Evolutionary conservation across 2,329 filamentous ascomycete genomes (phyloP), one percentile per base, ranked within the genome.

Genomic region (Aspergillus neotritici): DNA sequence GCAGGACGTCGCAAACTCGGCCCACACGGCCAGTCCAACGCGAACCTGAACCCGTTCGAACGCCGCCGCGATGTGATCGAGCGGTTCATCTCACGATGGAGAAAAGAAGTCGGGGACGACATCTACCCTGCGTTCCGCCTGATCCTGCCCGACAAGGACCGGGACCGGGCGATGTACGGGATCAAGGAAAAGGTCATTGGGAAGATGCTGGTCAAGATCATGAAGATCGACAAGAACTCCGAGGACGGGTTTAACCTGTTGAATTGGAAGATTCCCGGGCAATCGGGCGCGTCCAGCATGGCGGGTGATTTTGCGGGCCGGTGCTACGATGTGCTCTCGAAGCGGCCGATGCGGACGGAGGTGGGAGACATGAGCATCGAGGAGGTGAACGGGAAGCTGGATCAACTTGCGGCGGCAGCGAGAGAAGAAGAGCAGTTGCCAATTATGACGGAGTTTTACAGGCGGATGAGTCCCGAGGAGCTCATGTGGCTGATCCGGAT

Each of bases 401-500:
- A 98, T 63, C 77, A 78, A 55, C 74, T 98, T 25, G 83, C 89
- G 0, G 77, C 77, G 1, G 83, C 84, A 1, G 78, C 80, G 0
- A 86, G 86, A 40, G 91, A 97, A 69, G 78, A 85, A n/a, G 79
- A 91, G 49, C 91, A 97, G 55, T 63, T 88, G 32, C 82, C 82
- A 0, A 84, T 98, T 29, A 80, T 97, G 53, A 78, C 85, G 50
- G 77, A 82, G 4, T 94, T 97, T 60, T 97, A 97, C 65, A 78
- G 82, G 35, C 78, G 80, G 16, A 97, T 97, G 93, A 94, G 94
- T 55, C 79, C 93, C 0, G 86, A 94, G 51, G 93, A 98, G 68
- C 70, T 98, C 53, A 84, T 86, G 71, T 98, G 93, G 93, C 73
- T 97, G 43, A 87, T 98, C 49, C 84, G 91, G 11, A 96, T 98